phyloP scores from a whole-genome alignment of 805 yeast species.

The Suhomyces sp. region DNA sequence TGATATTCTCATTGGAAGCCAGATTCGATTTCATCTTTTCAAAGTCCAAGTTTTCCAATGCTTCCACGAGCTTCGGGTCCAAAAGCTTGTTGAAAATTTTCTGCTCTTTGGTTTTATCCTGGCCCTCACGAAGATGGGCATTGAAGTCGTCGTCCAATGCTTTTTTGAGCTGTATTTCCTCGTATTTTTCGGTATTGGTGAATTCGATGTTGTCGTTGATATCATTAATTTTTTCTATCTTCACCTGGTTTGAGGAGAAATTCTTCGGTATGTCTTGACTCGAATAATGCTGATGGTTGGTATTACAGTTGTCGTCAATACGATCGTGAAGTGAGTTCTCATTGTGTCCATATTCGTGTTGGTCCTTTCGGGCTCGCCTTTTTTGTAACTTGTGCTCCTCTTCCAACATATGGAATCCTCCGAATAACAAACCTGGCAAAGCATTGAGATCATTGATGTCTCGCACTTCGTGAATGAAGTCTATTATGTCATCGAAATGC shows the following conservation, averaged over 20 bases:
- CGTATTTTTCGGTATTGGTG: constrained; percentile 1
- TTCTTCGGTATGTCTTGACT: neutral
- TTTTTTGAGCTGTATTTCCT: constrained; percentile 1
- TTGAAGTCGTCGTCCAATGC: constrained; percentile 6
- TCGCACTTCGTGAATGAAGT: constrained; percentile 37
- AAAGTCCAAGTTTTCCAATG: constrained; percentile 26
- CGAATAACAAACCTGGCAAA: constrained; percentile 34
- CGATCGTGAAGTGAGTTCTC: neutral
- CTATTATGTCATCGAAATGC: constrained; percentile 51
- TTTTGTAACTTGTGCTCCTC: constrained; percentile 31
- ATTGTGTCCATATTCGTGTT: neutral
- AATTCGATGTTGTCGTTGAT: constrained; percentile 2
- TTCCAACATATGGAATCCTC: constrained; percentile 35
- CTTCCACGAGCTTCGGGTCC: constrained; percentile 27
- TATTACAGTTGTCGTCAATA: neutral
- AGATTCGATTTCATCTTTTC: constrained; percentile 15
- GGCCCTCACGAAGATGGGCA: neutral
- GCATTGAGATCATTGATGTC: constrained; percentile 37
- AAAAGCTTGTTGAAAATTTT: constrained; percentile 20
- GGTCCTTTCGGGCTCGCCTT: constrained; percentile 13
- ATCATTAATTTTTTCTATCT: constrained; percentile 3
- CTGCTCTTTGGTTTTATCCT: constrained; percentile 3
- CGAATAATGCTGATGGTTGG: no score
- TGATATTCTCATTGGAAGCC: constrained; percentile 2
- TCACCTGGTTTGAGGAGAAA: neutral